Evolutionary conservation across 768 basidiomycete species (phyloP).

Genomic region (Cystofilobasidium macerans): DNA sequence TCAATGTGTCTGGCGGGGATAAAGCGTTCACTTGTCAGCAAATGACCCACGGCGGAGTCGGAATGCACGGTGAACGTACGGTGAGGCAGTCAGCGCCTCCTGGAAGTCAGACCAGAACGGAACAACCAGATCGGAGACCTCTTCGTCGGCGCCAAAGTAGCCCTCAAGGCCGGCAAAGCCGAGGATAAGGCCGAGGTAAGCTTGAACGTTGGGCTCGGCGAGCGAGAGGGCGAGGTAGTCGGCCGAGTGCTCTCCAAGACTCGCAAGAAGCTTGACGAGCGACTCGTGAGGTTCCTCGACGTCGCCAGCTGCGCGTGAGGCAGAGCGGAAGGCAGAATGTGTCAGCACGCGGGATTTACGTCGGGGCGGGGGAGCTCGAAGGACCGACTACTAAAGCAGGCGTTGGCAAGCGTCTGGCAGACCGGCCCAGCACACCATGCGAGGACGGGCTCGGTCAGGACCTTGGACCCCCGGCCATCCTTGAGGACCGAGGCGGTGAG

Average conservation of each 20-base stretch:
- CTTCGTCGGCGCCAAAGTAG: constrained; percentile 70
- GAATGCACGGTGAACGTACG: neutral
- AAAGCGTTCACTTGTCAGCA: constrained; percentile 5
- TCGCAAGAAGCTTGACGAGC: constrained; percentile 66
- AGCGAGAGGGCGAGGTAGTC: constrained; percentile 63
- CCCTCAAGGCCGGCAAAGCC: constrained; percentile 64
- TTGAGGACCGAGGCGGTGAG: constrained; percentile 62
- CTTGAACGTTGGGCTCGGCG: constrained; percentile 49
- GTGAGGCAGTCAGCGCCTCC: constrained; percentile 50
- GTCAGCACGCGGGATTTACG: neutral
- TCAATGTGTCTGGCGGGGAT: constrained; percentile 29
- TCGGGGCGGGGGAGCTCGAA: neutral
- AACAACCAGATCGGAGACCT: constrained; percentile 69
- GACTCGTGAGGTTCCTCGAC: constrained; percentile 51
- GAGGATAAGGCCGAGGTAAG: constrained; percentile 58
- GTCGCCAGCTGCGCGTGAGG: constrained; percentile 16
- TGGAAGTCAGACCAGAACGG: constrained; percentile 86
- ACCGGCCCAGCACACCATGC: constrained; percentile 59
- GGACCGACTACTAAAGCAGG: constrained; percentile 39
- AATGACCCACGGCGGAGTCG: neutral
- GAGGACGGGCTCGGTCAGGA: constrained; percentile 76
- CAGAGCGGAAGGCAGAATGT: constrained; percentile 11
- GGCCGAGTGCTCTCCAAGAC: constrained; percentile 76
- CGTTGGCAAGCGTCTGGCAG: constrained; percentile 43
- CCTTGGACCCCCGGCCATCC: constrained; percentile 55